These are phyloP conservation scores for Lantana camara DNA, from an alignment of 257 asterid species.

Conservation along the genomic window DNA sequence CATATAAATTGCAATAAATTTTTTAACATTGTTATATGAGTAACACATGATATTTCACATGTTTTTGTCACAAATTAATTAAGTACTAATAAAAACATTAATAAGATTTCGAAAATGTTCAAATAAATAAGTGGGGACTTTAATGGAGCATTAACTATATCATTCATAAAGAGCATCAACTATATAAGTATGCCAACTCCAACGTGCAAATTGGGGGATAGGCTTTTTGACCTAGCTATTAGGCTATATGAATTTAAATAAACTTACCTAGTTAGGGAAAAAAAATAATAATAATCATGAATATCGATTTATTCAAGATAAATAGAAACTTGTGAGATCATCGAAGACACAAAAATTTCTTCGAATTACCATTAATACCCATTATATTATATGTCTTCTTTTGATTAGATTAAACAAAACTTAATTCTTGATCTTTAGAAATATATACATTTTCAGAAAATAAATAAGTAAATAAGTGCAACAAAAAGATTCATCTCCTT, in stretches of 20 bases:
- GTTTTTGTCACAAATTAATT: background rate
- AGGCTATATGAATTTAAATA: background rate
- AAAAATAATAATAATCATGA: no score
- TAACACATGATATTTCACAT: background rate
- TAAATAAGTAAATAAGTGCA: no score
- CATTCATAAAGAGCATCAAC: background rate
- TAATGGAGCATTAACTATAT: conserved; percentile 12
- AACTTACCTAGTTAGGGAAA: background rate
- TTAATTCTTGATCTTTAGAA: background rate
- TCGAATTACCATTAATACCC: background rate
- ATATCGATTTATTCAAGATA: no score
- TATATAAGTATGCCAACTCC: conserved; percentile 22
- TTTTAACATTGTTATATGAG: no score
- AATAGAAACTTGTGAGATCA: no score
- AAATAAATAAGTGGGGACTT: background rate
- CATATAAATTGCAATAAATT: background rate
- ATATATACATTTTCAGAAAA: no score
- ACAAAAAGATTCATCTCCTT: background rate
- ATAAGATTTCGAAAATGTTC: background rate
- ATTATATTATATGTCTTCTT: no score
- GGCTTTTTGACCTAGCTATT: conserved; percentile 26
- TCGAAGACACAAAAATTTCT: no score
- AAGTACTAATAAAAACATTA: background rate
- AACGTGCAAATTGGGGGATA: conserved; percentile 26
- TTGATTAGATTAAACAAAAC: conserved; percentile 8